Conservation (phyloP, 2,329 filamentous ascomycete species). For the Aspergillus pseudonomiae region DNA sequence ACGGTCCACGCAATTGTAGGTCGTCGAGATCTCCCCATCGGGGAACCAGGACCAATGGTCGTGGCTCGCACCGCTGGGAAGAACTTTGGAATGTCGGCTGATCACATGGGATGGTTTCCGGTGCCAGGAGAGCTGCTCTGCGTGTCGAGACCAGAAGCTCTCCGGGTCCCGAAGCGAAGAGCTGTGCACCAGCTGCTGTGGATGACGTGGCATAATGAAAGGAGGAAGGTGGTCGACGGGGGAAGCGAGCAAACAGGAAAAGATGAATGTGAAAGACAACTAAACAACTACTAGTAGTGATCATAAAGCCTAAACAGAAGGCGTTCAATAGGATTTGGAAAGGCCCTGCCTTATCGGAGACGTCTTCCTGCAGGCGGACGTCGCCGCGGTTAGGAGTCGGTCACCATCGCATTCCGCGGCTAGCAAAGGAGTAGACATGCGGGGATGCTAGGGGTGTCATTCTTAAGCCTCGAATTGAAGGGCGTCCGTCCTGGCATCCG, state of each 20-base stretch:
- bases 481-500: not conserved
- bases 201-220: slow-evolving; percentile 32
- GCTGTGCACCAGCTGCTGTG: slow-evolving; percentile 55
- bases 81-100: slow-evolving; percentile 61
- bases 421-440: not conserved
- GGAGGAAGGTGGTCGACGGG: not conserved
- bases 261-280: not conserved
- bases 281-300: not conserved
- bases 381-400: not conserved
- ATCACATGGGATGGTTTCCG: slow-evolving; percentile 69
- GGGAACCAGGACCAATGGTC: slow-evolving; percentile 89
- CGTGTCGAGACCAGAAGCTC: slow-evolving; percentile 75
- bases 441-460: not conserved
- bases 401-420: slow-evolving; percentile 8
- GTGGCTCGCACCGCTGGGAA: slow-evolving; percentile 64
- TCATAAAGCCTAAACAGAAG: not conserved
- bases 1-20: slow-evolving; percentile 87
- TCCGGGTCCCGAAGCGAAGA: slow-evolving; percentile 70
- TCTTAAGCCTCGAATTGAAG: not conserved
- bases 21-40: slow-evolving; percentile 84
- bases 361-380: slow-evolving; percentile 5
- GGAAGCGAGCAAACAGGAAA: not conserved
- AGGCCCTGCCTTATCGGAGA: not conserved
- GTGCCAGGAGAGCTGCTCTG: slow-evolving; percentile 78
- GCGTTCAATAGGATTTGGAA: not conserved